phyloP scores from a whole-genome alignment of 78 protist genomes.

The Dictyostelium brefeldianum region DNA sequence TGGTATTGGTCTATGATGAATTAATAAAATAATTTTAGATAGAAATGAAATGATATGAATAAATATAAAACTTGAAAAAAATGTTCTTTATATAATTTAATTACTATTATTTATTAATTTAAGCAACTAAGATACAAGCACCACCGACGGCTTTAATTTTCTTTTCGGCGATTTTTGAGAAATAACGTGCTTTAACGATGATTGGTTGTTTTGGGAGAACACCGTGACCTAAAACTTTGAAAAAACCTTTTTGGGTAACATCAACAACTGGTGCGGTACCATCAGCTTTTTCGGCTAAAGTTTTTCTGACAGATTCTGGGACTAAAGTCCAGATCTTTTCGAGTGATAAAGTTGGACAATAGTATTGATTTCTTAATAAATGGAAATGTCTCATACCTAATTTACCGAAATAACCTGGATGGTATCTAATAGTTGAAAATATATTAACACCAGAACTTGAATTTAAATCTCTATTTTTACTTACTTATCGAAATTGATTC shows the following conservation, averaged over 20 bases:
- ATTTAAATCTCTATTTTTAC: neutral
- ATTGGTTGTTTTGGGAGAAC: constrained; percentile 95
- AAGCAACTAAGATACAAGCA: constrained; percentile 96
- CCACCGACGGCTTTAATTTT: constrained; percentile 99
- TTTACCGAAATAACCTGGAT: constrained; percentile 99
- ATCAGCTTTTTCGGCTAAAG: constrained; percentile 45
- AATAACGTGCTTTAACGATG: constrained; percentile 98
- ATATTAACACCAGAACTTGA: neutral
- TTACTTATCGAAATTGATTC: constrained; percentile 95
- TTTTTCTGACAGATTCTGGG: constrained; percentile 83
- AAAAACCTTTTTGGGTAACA: constrained; percentile 91
- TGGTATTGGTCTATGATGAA: too few species aligned
- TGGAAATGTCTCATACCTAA: constrained; percentile 99
- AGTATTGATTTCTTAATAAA: constrained; percentile 83
- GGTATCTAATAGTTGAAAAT: constrained; percentile 74
- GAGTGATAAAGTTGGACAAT: constrained; percentile 96
- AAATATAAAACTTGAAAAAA: too few species aligned
- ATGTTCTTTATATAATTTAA: neutral
- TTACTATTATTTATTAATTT: constrained; percentile 22
- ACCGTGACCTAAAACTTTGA: constrained; percentile 99
- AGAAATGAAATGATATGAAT: too few species aligned
- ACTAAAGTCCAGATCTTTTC: constrained; percentile 97
- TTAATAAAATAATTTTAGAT: too few species aligned
- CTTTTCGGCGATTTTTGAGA: constrained; percentile 97
- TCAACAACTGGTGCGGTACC: constrained; percentile 98